Conservation (phyloP, 441 rosid genomes). For the Adansonia gregorii region DNA sequence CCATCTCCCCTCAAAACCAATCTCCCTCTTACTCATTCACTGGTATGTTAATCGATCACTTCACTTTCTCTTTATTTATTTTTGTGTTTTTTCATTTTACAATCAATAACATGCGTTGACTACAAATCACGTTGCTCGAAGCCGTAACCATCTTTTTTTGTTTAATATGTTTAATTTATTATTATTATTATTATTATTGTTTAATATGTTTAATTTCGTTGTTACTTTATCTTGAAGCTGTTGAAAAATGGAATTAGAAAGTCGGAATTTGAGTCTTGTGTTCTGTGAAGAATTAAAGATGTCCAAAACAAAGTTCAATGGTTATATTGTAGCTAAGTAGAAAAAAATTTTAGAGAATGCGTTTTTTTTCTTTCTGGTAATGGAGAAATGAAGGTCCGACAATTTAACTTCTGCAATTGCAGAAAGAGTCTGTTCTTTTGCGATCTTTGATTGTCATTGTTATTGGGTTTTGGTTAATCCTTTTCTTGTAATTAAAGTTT, state of each 20-base stretch:
- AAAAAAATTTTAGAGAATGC: not conserved
- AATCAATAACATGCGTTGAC: slow-evolving; percentile 27
- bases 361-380: not conserved
- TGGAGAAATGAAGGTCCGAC: not conserved
- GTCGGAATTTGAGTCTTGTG: not conserved
- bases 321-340: slow-evolving; percentile 23
- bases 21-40: slow-evolving; percentile 49
- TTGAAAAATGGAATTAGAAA: not conserved
- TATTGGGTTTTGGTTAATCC: not conserved
- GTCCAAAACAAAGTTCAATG: slow-evolving; percentile 18
- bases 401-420: not conserved
- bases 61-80: slow-evolving; percentile 26
- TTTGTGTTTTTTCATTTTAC: slow-evolving; percentile 12
- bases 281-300: not conserved
- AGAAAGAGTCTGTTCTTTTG: not conserved
- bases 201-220: slow-evolving; percentile 13
- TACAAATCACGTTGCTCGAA: slow-evolving; percentile 41
- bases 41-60: slow-evolving; percentile 63
- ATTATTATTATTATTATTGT: slow-evolving; percentile 4
- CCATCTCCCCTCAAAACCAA: slow-evolving; percentile 38
- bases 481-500: not conserved
- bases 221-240: slow-evolving; percentile 8
- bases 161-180: not conserved
- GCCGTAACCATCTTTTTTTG: not conserved
- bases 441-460: not conserved